Percentiles rank a stretch among this genome's conserved stretches.
These are phyloP conservation scores for Phaffia australis DNA, from an alignment of 768 basidiomycete genomes.

Conservation along the genomic window DNA sequence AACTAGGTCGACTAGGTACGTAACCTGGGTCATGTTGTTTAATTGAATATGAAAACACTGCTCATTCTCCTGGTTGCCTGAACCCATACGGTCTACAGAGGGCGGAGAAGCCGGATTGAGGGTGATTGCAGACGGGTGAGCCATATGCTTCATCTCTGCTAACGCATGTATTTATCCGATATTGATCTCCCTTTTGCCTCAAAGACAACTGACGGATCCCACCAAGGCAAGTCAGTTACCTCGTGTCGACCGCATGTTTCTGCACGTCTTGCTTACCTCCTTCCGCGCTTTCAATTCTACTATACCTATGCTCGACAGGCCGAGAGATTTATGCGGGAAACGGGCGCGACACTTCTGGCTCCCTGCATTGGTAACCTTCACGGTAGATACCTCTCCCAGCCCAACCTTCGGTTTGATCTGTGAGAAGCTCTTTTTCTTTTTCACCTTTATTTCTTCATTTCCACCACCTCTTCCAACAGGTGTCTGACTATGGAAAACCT, in stretches of 20 bases:
- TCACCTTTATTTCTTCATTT: conserved; percentile 20
- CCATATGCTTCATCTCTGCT: conserved; percentile 32
- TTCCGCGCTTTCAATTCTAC: conserved; percentile 35
- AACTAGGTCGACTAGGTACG: conserved; percentile 36
- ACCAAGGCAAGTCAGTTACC: neutral
- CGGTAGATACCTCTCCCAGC: conserved; percentile 37
- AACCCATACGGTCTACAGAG: neutral
- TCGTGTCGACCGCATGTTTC: too few relatives aligned
- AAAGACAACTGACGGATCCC: neutral
- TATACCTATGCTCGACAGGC: conserved; percentile 37
- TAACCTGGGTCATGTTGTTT: too few relatives aligned
- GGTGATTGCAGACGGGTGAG: conserved; percentile 36
- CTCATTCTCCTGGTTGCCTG: neutral
- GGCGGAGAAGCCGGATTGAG: conserved; percentile 28
- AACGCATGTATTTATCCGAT: too few relatives aligned
- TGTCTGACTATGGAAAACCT: neutral
- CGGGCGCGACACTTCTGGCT: conserved; percentile 38
- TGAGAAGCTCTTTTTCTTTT: conserved; percentile 22
- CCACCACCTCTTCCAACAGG: neutral
- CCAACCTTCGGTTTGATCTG: conserved; percentile 34
- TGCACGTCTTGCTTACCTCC: conserved; percentile 22
- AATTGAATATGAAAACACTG: too few relatives aligned
- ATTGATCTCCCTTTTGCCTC: too few relatives aligned
- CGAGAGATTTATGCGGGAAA: conserved; percentile 37
- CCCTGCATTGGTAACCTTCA: conserved; percentile 39